Percentiles rank a stretch among this genome's conserved stretches.
Conservation (phyloP, 495 filamentous ascomycete genomes). For the Neurospora hispaniola region DNA sequence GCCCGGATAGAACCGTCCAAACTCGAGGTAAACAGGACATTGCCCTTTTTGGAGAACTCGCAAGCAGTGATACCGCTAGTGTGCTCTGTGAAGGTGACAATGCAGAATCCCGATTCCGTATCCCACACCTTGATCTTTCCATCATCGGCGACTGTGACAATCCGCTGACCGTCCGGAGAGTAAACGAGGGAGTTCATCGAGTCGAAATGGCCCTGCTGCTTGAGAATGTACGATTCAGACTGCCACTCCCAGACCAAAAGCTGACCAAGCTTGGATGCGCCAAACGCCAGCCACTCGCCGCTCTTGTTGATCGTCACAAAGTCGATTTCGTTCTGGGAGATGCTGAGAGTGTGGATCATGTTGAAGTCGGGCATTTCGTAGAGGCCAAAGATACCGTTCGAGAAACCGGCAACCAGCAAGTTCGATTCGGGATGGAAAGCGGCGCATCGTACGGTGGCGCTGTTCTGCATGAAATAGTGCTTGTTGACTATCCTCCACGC, state of each 20-base stretch:
- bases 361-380: constrained; percentile 98
- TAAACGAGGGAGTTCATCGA: constrained; percentile 91
- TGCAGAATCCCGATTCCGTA: constrained; percentile 88
- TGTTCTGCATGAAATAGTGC: constrained; percentile 87
- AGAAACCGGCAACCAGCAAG: constrained; percentile 85
- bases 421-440: constrained; percentile 79
- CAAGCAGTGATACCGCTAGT: constrained; percentile 91
- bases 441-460: constrained; percentile 77
- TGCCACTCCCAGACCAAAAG: constrained; percentile 99
- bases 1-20: constrained; percentile 88
- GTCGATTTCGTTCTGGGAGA: constrained; percentile 93
- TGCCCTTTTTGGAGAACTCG: constrained; percentile 87
- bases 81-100: constrained; percentile 96
- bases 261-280: constrained; percentile 90
- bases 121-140: constrained; percentile 99
- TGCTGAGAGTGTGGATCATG: constrained; percentile 79
- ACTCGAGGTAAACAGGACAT: constrained; percentile 87
- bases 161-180: constrained; percentile 83
- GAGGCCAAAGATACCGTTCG: constrained; percentile 82
- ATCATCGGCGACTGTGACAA: constrained; percentile 89
- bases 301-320: constrained; percentile 85
- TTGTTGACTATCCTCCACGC: constrained; percentile 80
- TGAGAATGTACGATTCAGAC: constrained; percentile 97
- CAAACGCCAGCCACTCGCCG: constrained; percentile 96
- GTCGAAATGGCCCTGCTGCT: constrained; percentile 95